Conservation (phyloP, 192 early-diverging fungal species). For the Coemansia sp. region DNA sequence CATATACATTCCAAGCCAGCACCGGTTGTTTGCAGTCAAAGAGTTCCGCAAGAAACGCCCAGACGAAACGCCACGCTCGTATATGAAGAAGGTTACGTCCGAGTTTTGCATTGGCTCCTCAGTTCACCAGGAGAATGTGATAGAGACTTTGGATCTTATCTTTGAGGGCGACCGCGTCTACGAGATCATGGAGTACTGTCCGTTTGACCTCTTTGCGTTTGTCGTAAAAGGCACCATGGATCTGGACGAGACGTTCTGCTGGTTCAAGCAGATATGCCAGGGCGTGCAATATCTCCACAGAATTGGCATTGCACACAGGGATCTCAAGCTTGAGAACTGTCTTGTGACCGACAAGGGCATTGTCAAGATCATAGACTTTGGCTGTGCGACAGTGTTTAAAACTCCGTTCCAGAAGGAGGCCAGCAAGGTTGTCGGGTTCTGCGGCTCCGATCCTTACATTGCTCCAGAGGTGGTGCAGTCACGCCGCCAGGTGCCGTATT, state of each 20-base stretch:
- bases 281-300: constrained; percentile 87
- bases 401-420: constrained; percentile 73
- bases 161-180: constrained; percentile 66
- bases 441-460: constrained; percentile 94
- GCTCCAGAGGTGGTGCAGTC: constrained; percentile 80
- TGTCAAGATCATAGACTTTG: constrained; percentile 96
- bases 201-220: constrained; percentile 81
- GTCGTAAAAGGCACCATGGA: constrained; percentile 77
- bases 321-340: constrained; percentile 90
- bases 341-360: constrained; percentile 71
- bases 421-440: constrained; percentile 70
- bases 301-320: constrained; percentile 91
- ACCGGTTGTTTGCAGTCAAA: constrained; percentile 73
- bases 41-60: constrained; percentile 71
- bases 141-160: constrained; percentile 76
- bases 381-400: constrained; percentile 85
- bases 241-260: constrained; percentile 80
- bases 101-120: constrained; percentile 83
- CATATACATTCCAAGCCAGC: constrained; percentile 54
- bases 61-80: constrained; percentile 70
- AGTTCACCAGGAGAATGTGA: constrained; percentile 74
- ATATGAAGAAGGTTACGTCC: constrained; percentile 79
- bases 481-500: constrained; percentile 65
- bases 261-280: constrained; percentile 78
- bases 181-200: constrained; percentile 90